A percentile compares a stretch with the other conserved stretches of the same genome.
These are phyloP conservation scores for Penstemon newberryi DNA, from an alignment of 257 asterid genomes.

Conservation along the genomic window DNA sequence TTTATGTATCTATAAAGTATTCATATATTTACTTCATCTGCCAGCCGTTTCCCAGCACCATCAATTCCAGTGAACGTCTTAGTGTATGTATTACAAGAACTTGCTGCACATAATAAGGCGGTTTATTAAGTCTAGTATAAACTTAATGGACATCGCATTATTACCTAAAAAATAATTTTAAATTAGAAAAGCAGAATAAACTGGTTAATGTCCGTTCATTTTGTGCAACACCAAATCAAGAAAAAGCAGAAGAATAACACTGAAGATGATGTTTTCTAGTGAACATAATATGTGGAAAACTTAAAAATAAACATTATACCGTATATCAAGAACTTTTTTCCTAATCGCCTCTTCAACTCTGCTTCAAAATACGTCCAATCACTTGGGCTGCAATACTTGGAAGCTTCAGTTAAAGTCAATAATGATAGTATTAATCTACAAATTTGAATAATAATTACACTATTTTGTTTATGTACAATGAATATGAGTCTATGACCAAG, in stretches of 20 bases:
- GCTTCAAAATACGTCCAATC: constrained; percentile 88
- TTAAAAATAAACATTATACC: constrained; percentile 42
- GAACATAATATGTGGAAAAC: constrained; percentile 8
- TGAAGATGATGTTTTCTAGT: constrained; percentile 4
- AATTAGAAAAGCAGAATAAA: neutral
- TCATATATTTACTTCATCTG: constrained; percentile 65
- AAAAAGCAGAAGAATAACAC: neutral
- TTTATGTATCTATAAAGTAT: neutral
- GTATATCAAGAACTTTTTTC: constrained; percentile 63
- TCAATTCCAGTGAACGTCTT: constrained; percentile 91
- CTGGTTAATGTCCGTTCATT: neutral
- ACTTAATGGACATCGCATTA: neutral
- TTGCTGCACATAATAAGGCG: constrained; percentile 58
- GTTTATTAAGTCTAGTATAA: constrained; percentile 19
- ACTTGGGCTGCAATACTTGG: constrained; percentile 64
- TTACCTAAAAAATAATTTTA: neutral
- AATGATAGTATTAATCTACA: constrained; percentile 1
- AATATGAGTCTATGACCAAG: neutral
- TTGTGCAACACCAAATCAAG: neutral
- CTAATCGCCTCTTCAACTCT: constrained; percentile 74
- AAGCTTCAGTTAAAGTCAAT: constrained; percentile 33
- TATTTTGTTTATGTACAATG: neutral
- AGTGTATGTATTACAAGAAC: constrained; percentile 78
- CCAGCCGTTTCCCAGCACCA: constrained; percentile 87
- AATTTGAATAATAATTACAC: neutral